Evolutionary conservation across 345 rosid genomes (phyloP).

Genomic region (Jatropha curcas): DNA sequence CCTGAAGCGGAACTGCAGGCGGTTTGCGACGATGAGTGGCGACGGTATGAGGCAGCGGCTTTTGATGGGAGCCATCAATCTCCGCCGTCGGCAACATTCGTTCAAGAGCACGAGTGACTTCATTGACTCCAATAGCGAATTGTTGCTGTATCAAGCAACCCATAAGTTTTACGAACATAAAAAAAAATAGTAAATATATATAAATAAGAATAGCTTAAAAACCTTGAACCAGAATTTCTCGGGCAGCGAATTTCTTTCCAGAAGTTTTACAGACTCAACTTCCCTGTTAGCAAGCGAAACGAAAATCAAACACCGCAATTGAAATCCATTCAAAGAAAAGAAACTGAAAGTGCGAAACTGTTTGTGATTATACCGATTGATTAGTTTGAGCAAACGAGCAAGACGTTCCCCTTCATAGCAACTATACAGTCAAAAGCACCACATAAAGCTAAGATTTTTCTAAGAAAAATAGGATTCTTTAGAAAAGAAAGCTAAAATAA

Average conservation of each 20-base stretch:
- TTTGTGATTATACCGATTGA: slow-evolving; percentile 42
- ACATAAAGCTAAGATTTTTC: not conserved
- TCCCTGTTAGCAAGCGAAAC: slow-evolving; percentile 34
- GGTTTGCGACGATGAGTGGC: slow-evolving; percentile 21
- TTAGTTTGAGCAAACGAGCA: slow-evolving; percentile 44
- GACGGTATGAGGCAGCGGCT: not conserved
- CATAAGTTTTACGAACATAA: not conserved
- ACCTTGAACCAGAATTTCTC: slow-evolving; percentile 85
- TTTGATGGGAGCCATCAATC: slow-evolving; percentile 12
- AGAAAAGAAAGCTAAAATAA: not conserved
- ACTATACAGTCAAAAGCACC: slow-evolving; percentile 18
- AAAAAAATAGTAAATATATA: not conserved
- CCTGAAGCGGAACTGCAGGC: slow-evolving; percentile 60
- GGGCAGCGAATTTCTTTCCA: slow-evolving; percentile 53
- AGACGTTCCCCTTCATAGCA: slow-evolving; percentile 62
- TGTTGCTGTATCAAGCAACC: slow-evolving; percentile 47
- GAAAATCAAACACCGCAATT: not conserved
- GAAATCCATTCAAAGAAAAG: not conserved
- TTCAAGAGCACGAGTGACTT: slow-evolving; percentile 81
- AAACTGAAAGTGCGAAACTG: not conserved
- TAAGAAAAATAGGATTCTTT: not conserved
- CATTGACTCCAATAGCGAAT: slow-evolving; percentile 82
- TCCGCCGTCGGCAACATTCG: slow-evolving; percentile 47
- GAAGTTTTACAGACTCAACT: slow-evolving; percentile 45
- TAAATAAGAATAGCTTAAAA: not conserved